Percentiles rank a stretch among this genome's conserved stretches.
Conservation (phyloP, 805 yeast species). For the Candida ulmi region DNA sequence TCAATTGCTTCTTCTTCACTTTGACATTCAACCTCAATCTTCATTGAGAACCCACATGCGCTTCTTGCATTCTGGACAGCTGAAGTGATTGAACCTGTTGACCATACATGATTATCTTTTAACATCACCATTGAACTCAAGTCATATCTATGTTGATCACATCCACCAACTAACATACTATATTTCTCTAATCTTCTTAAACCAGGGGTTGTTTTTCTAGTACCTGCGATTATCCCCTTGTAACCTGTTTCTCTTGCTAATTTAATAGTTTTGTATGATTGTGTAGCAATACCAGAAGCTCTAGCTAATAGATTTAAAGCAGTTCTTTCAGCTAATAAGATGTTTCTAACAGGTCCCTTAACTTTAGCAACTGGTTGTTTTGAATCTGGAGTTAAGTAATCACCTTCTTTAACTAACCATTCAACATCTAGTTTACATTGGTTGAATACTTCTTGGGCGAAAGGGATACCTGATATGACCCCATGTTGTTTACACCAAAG, state of each 20-base stretch:
- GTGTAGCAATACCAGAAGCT: slow-evolving; percentile 84
- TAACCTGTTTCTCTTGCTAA: slow-evolving; percentile 67
- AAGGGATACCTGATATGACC: slow-evolving; percentile 79
- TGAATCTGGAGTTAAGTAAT: slow-evolving; percentile 41
- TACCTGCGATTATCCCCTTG: slow-evolving; percentile 86
- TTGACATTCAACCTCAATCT: slow-evolving; percentile 91
- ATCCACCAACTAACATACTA: slow-evolving; percentile 93
- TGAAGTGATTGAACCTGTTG: slow-evolving; percentile 84
- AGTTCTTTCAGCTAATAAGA: slow-evolving; percentile 80
- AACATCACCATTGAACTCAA: slow-evolving; percentile 93
- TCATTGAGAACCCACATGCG: slow-evolving; percentile 84
- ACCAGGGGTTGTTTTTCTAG: slow-evolving; percentile 97
- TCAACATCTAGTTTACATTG: slow-evolving; percentile 69
- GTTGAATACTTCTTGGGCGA: slow-evolving; percentile 75
- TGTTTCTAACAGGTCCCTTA: slow-evolving; percentile 73
- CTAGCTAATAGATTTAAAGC: slow-evolving; percentile 79
- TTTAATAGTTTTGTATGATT: slow-evolving; percentile 48
- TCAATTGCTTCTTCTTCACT: slow-evolving; percentile 81
- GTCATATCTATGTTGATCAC: slow-evolving; percentile 89
- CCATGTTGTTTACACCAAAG: slow-evolving; percentile 80
- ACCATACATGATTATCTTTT: slow-evolving; percentile 89
- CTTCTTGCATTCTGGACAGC: slow-evolving; percentile 75
- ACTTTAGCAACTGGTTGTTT: slow-evolving; percentile 75
- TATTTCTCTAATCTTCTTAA: slow-evolving; percentile 83
- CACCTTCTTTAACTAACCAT: slow-evolving; percentile 77